These are phyloP conservation scores for Pythium chondricola DNA, from an alignment of 352 stramenopile genomes.

Conservation along the genomic window DNA sequence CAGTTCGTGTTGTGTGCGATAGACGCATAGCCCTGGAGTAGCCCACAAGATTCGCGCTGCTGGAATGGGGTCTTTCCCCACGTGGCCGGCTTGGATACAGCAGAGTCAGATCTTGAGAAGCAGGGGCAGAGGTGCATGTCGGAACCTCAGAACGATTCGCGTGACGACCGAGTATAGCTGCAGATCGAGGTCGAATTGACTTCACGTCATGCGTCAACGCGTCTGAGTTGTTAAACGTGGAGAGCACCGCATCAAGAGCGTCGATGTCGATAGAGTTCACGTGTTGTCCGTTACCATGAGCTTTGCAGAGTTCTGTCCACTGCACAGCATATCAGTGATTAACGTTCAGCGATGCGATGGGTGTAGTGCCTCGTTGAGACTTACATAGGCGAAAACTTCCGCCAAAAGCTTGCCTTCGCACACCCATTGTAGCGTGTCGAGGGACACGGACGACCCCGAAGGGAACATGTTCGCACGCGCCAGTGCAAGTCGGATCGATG, in stretches of 20 bases:
- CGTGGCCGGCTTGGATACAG: no score
- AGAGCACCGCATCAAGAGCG: constrained; percentile 44
- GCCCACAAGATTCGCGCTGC: no score
- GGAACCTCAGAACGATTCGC: not conserved
- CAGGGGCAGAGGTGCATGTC: no score
- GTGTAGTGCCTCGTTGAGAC: constrained; percentile 11
- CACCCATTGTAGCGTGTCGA: constrained; percentile 24
- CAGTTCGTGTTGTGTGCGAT: no score
- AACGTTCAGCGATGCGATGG: not conserved
- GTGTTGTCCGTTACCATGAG: constrained; percentile 11
- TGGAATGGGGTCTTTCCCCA: no score
- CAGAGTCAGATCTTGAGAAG: no score
- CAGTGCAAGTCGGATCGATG: constrained; percentile 48
- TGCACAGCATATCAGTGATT: constrained; percentile 7
- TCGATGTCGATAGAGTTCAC: constrained; percentile 47
- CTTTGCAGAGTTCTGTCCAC: constrained; percentile 36
- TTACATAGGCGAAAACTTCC: constrained; percentile 37
- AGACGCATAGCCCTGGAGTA: no score
- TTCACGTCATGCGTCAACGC: not conserved
- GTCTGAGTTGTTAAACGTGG: no score
- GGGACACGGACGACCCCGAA: constrained; percentile 20
- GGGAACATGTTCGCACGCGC: constrained; percentile 43
- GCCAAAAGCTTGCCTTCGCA: constrained; percentile 30
- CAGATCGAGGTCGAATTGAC: not conserved
- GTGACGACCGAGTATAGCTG: not conserved